phyloP scores from a whole-genome alignment of 169 alveolate genomes.

The Theileria parva region DNA sequence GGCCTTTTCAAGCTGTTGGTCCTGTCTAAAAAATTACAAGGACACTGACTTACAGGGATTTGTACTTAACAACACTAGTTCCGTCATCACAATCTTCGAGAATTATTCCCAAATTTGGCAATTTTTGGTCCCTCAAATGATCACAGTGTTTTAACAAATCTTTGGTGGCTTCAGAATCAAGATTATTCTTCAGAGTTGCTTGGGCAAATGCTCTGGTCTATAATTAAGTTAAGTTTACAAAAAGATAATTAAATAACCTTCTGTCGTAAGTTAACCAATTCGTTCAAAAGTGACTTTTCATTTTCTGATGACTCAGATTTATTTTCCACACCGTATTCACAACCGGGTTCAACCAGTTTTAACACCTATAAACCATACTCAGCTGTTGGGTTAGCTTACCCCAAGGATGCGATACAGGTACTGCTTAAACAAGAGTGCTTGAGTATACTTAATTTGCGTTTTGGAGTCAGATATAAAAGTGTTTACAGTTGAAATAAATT shows the following conservation, averaged over 20 bases:
- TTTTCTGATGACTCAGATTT: slow-evolving; percentile 16
- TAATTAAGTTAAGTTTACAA: neutral
- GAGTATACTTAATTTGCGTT: slow-evolving; percentile 33
- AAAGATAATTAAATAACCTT: slow-evolving; percentile 21
- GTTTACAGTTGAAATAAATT: slow-evolving; percentile 74
- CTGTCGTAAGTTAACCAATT: slow-evolving; percentile 40
- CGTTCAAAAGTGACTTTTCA: slow-evolving; percentile 46
- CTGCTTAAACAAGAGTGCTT: slow-evolving; percentile 43
- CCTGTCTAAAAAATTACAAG: slow-evolving; percentile 33
- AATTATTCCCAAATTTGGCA: slow-evolving; percentile 55
- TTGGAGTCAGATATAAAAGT: slow-evolving; percentile 59
- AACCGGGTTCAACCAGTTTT: slow-evolving; percentile 65
- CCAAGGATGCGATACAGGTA: slow-evolving; percentile 56
- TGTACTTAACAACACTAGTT: slow-evolving; percentile 43
- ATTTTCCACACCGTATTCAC: slow-evolving; percentile 55
- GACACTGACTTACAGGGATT: slow-evolving; percentile 43
- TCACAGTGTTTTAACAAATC: slow-evolving; percentile 56
- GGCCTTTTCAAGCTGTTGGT: slow-evolving; percentile 37
- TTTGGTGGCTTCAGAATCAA: slow-evolving; percentile 21
- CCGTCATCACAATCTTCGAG: slow-evolving; percentile 67
- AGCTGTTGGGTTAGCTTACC: slow-evolving; percentile 20
- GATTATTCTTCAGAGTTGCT: slow-evolving; percentile 38
- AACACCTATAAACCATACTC: slow-evolving; percentile 25
- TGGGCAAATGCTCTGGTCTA: slow-evolving; percentile 62
- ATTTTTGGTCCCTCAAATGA: slow-evolving; percentile 38